Evolutionary conservation across 306 rosid genomes (phyloP), one percentile per base, ranked within the genome.

Genomic region (Herpetospermum pedunculosum): DNA sequence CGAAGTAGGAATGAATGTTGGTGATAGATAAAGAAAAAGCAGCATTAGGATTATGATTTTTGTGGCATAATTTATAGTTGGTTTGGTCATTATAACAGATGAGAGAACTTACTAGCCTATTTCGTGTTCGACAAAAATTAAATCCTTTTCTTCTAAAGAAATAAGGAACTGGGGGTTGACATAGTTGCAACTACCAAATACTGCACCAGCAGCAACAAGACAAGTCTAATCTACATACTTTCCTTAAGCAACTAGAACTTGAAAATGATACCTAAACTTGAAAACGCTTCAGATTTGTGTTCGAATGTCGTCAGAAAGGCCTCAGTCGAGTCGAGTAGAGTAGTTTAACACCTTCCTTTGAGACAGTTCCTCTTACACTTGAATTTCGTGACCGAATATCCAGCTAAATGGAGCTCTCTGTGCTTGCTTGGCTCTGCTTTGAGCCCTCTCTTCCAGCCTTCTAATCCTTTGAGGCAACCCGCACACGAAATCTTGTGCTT

Each of bases 401-500:
- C 89, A 85, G 84, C 87, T 83, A 76, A 81, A 77, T 13, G 89
- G 89, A 47, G 81, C 75, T 19, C 34, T 14, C 11, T 81, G 81
- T 44, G 81, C 71, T 72, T 77, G 78, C 79, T 83, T 85, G 58
- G 83, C 81, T 74, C 80, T 81, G 48, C 87, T 81, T 59, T 79
- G 87, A 37, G 80, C 85, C 62, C 85, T 78, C 76, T 81, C 87
- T 76, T 85, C 87, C 73, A 85, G 70, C 80, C 79, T 77, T 62
- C 89, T 81, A 25, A 83, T 83, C 76, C 89, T 83, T 5, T 49
- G 70, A 8, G 87, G 80, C 79, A 85, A 75, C 14, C 83, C 78
- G 23, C 85, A 85, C 68, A 85, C 77, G 6, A 76, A 83, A 50
- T 85, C 89, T 44, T 83, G 89, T 0, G 89, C 89, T 64, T 62